These are phyloP conservation scores for Trametes cingulata DNA, from an alignment of 768 basidiomycete genomes.

Conservation along the genomic window DNA sequence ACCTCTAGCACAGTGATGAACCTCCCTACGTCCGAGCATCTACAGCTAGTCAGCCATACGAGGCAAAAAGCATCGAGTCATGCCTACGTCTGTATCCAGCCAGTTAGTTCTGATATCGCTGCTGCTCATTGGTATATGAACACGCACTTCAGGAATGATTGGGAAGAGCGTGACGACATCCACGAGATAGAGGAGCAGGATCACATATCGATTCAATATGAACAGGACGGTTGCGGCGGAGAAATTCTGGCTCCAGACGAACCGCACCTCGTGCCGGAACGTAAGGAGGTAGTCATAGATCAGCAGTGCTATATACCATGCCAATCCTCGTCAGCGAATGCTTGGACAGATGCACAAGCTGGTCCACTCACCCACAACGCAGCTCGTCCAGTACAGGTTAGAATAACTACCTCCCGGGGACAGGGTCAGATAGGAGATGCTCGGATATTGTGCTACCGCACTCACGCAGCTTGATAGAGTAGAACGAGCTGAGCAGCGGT, in stretches of 20 bases:
- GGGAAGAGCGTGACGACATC: conserved; percentile 7
- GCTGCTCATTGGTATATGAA: too few relatives aligned
- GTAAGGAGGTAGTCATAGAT: conserved; percentile 9
- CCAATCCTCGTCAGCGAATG: too few relatives aligned
- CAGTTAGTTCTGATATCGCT: not conserved
- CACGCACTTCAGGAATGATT: not conserved
- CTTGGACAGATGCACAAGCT: too few relatives aligned
- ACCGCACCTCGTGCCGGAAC: conserved; percentile 4
- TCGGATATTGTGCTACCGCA: not conserved
- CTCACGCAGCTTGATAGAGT: conserved; percentile 10
- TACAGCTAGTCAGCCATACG: not conserved
- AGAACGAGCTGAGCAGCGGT: not conserved
- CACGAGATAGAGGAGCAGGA: conserved; percentile 10
- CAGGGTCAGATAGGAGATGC: not conserved
- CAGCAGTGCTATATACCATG: not conserved
- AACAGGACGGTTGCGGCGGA: conserved; percentile 9
- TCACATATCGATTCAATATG: conserved; percentile 6
- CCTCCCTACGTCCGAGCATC: conserved; percentile 1
- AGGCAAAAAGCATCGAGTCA: too few relatives aligned
- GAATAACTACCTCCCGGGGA: not conserved
- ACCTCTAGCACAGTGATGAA: conserved; percentile 8
- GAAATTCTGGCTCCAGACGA: conserved; percentile 11
- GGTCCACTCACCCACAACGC: conserved; percentile 9
- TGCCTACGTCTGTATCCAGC: conserved; percentile 2
- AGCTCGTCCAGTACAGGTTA: conserved; percentile 8